Conservation (phyloP, 2,329 filamentous ascomycete genomes). For the Colletotrichum kahawae region DNA sequence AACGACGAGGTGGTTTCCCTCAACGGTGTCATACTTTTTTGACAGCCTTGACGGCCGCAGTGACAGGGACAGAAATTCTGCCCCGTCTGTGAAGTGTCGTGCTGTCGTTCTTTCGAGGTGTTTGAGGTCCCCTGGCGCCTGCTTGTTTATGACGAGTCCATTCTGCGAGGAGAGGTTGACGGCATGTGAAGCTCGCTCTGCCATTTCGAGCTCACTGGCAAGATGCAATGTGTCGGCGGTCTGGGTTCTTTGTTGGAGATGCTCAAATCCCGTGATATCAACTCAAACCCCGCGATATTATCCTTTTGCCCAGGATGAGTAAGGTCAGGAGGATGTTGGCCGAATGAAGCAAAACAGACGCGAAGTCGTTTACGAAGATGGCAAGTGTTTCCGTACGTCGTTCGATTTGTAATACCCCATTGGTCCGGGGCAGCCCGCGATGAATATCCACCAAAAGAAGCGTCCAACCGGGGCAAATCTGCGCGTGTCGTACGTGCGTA, state of each 20-base stretch:
- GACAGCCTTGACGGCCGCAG: not conserved
- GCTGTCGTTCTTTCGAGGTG: not conserved
- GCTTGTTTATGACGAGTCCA: not conserved
- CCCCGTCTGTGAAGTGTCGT: not conserved
- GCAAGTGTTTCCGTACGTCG: not conserved
- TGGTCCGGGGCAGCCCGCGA: not conserved
- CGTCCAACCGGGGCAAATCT: too few species aligned
- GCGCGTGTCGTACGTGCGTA: not conserved
- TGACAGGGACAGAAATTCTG: not conserved
- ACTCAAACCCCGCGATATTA: not conserved
- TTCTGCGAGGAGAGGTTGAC: accelerated
- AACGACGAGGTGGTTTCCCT: not conserved
- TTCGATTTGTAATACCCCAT: not conserved
- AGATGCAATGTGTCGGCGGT: accelerated
- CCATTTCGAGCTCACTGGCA: not conserved
- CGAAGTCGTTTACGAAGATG: not conserved
- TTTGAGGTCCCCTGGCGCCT: not conserved
- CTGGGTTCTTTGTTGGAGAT: not conserved
- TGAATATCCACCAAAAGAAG: too few species aligned
- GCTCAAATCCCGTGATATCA: not conserved
- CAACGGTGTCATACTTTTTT: not conserved
- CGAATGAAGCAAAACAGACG: not conserved
- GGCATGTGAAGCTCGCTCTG: not conserved
- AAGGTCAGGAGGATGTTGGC: not conserved
- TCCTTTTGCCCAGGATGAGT: not conserved